These are phyloP conservation scores for Naganishia liquefaciens DNA, from an alignment of 1,284 basidiomycete species.

Conservation along the genomic window DNA sequence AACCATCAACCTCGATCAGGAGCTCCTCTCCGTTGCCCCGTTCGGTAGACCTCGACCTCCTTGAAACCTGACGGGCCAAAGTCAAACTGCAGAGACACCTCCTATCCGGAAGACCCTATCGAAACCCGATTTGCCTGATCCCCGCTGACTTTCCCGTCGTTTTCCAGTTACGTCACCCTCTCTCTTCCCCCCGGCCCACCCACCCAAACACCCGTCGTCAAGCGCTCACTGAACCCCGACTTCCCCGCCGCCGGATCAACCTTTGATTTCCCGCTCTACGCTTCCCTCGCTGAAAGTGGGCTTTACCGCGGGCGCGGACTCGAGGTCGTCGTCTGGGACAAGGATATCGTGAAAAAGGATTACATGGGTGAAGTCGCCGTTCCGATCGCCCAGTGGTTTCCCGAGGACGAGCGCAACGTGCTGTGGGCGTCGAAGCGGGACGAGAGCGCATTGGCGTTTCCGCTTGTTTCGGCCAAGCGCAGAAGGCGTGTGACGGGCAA, in stretches of 20 bases:
- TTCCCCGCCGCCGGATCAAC: constrained; percentile 66
- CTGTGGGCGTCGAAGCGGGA: not conserved
- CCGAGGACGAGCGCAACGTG: not conserved
- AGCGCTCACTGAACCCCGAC: constrained; percentile 71
- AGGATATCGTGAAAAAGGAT: constrained; percentile 78
- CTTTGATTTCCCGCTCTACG: constrained; percentile 80
- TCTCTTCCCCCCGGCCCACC: constrained; percentile 64
- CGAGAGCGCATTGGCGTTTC: constrained; percentile 59
- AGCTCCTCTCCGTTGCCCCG: too few relatives aligned
- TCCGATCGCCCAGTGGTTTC: constrained; percentile 70
- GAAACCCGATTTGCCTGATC: constrained; percentile 46
- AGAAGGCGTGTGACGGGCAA: constrained; percentile 60
- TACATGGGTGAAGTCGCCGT: constrained; percentile 87
- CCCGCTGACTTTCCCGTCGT: constrained; percentile 54
- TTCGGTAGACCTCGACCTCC: too few relatives aligned
- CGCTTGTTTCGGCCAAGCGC: constrained; percentile 64
- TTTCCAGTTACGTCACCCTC: constrained; percentile 64
- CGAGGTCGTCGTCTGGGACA: constrained; percentile 91
- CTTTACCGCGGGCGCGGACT: constrained; percentile 66
- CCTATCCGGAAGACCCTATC: too few relatives aligned
- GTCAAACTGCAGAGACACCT: not conserved
- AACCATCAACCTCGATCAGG: too few relatives aligned
- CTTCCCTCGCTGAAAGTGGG: constrained; percentile 64
- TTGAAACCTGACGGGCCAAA: not conserved
- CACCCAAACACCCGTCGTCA: constrained; percentile 76